phyloP scores from a whole-genome alignment of 2,329 filamentous ascomycete species.

The Phyllosticta citribraziliensis region DNA sequence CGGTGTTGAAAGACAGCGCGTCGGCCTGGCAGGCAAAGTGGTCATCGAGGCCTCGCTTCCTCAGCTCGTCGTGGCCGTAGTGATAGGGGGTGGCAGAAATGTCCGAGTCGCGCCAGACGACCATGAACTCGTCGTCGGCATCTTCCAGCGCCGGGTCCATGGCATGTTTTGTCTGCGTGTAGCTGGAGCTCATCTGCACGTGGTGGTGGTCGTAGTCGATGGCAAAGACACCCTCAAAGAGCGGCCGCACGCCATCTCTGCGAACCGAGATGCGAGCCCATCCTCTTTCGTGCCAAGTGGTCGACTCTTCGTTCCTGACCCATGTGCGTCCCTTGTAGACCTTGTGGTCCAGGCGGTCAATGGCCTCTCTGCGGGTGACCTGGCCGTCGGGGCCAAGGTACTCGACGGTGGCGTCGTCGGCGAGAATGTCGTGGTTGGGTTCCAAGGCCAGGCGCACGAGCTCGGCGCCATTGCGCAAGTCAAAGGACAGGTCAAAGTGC shows the following conservation, averaged over 20 bases:
- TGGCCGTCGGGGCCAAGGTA: conserved; percentile 64
- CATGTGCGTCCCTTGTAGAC: conserved; percentile 77
- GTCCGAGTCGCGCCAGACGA: conserved; percentile 88
- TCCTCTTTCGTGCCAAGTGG: conserved; percentile 69
- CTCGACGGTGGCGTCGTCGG: conserved; percentile 62
- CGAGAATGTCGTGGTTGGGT: conserved; percentile 84
- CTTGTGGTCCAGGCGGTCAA: conserved; percentile 65
- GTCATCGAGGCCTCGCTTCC: conserved; percentile 40
- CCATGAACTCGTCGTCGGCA: conserved; percentile 64
- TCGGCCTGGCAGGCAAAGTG: conserved; percentile 60
- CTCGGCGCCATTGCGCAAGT: conserved; percentile 44
- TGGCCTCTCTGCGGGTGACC: conserved; percentile 53
- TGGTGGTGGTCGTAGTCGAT: conserved; percentile 78
- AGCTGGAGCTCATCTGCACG: conserved; percentile 66
- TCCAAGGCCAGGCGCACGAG: conserved; percentile 71
- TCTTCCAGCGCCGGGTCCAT: conserved; percentile 59
- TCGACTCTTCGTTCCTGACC: conserved; percentile 47
- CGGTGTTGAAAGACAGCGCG: conserved; percentile 67
- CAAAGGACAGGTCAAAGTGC: conserved; percentile 76
- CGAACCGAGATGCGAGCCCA: conserved; percentile 77
- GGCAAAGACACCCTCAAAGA: conserved; percentile 87
- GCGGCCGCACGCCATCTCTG: conserved; percentile 63
- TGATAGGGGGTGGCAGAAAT: conserved; percentile 37
- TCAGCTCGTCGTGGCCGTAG: conserved; percentile 50
- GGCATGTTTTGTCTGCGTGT: conserved; percentile 58